Evolutionary conservation across 106 monocot species (phyloP).

Genomic region (Allium sativum): DNA sequence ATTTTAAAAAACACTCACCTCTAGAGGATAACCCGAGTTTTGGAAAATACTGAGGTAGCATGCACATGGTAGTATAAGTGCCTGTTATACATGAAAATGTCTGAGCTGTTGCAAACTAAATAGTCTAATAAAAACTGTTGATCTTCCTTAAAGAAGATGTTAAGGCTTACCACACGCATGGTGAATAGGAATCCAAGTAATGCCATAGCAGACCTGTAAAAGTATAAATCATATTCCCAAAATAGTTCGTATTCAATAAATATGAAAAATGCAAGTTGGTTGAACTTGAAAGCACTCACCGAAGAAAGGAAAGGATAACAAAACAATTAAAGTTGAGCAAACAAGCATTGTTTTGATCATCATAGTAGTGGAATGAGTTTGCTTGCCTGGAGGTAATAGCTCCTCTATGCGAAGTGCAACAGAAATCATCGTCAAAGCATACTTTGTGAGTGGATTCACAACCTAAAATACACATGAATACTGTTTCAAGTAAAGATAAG

Average conservation of each 20-base stretch:
- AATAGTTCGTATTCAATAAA: too few relatives aligned
- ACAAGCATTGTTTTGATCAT: slow-evolving; percentile 41
- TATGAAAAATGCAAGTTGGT: background rate
- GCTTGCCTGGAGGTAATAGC: slow-evolving; percentile 26
- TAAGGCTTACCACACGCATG: slow-evolving; percentile 61
- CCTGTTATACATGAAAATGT: slow-evolving; percentile 15
- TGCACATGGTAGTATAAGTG: slow-evolving; percentile 47
- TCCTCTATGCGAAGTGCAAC: slow-evolving; percentile 57
- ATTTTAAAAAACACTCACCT: too few relatives aligned
- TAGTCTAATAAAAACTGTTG: background rate
- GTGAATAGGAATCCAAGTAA: slow-evolving; percentile 52
- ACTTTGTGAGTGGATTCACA: slow-evolving; percentile 47
- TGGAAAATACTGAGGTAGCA: slow-evolving; percentile 48
- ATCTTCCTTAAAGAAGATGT: background rate
- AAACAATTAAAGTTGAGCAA: slow-evolving; percentile 38
- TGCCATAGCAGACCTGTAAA: slow-evolving; percentile 52
- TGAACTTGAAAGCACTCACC: slow-evolving; percentile 19
- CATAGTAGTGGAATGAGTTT: slow-evolving; percentile 16
- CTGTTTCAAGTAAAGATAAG: too few relatives aligned
- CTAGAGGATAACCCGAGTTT: slow-evolving; percentile 8
- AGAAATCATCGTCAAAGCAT: slow-evolving; percentile 65
- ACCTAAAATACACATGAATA: slow-evolving; percentile 32
- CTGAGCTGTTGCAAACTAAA: background rate
- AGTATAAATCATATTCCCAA: background rate
- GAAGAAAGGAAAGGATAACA: slow-evolving; percentile 46